Base-by-base conservation (phyloP, 208 protist species). In the Trypanosoma rangeli region DNA sequence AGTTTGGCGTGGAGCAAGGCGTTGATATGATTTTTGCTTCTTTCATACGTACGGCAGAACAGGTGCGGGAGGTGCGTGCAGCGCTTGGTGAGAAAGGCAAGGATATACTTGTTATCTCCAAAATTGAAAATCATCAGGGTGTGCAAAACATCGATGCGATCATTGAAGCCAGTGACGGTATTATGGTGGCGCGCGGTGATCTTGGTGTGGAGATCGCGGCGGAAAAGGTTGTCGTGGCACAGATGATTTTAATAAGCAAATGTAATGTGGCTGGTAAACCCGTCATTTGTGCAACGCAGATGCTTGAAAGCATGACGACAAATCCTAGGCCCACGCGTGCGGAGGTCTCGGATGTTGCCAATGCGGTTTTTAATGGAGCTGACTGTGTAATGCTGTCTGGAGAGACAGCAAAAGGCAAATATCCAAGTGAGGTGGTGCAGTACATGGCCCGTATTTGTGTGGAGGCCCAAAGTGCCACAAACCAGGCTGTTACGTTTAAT, bases 151-250 rank as follows among this genome's bases (percentile, higher is more conserved):
- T 99, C 80, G 95, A 99, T 77, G 84, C 96, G n/a, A 99, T 99
- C 86, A 89, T 99, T 57, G 79, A 90, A 13, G 87, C 78, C 31
- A 89, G 90, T 48, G 98, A 99, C 77, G 98, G 98, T 66, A 97
- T 99, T 64, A 99, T 99, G 98, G 98, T 99, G 37, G 99, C 99
- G 16, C 92, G 98, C 71, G 98, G 98, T 73, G 99, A 99, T 80
- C 90, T 99, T 24, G 98, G 98, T 56, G 97, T 99, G 54, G 98
- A 99, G 86, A 98, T 99, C 59, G 95, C 97, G 24, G 87, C 98
- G 24, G 94, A 99, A 78, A 98, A 99, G 85, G 97, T 99, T 35
- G 94, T 98, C 49, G 80, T 97, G 28, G 94, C 96, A 31, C 98
- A 99, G 87, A 99, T 99, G 94, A 98, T 98, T 82, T 97, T 99